Evolutionary conservation across 139 green algal genomes (phyloP).

Genomic region (Haematococcus lacustris): DNA sequence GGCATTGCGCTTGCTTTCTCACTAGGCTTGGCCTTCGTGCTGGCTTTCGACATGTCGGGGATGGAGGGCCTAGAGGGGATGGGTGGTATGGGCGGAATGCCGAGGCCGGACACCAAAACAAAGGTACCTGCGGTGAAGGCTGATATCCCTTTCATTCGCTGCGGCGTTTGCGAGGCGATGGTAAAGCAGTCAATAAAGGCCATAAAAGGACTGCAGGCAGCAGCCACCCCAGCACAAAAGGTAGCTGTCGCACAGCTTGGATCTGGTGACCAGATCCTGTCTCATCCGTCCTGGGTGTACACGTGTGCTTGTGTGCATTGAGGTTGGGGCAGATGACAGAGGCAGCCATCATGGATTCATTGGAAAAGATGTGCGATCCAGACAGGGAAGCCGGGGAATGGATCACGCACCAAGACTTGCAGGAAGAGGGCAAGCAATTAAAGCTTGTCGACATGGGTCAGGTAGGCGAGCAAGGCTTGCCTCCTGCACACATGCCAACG

Average conservation of each 20-base stretch:
- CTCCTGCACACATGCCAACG: not conserved
- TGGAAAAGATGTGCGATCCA: slow-evolving; percentile 66
- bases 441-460: slow-evolving; percentile 48
- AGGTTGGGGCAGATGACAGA: slow-evolving; percentile 34
- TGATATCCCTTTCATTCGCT: slow-evolving; percentile 21
- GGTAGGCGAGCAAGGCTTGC: slow-evolving; percentile 22
- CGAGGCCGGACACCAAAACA: no score
- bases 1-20: no score
- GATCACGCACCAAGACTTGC: slow-evolving; percentile 67
- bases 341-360: slow-evolving; percentile 51
- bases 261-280: not conserved
- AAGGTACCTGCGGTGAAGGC: not conserved
- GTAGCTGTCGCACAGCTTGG: not conserved
- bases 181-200: not conserved
- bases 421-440: slow-evolving; percentile 50
- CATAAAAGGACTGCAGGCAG: not conserved
- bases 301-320: not conserved
- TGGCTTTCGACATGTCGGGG: no score
- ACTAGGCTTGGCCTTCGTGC: no score
- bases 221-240: not conserved
- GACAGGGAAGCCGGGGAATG: slow-evolving; percentile 63
- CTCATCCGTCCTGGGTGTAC: not conserved
- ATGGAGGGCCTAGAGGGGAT: no score
- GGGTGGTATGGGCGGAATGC: no score
- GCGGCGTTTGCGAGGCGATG: not conserved